Conservation (phyloP, 495 filamentous ascomycete genomes). For the Platismatia glauca region DNA sequence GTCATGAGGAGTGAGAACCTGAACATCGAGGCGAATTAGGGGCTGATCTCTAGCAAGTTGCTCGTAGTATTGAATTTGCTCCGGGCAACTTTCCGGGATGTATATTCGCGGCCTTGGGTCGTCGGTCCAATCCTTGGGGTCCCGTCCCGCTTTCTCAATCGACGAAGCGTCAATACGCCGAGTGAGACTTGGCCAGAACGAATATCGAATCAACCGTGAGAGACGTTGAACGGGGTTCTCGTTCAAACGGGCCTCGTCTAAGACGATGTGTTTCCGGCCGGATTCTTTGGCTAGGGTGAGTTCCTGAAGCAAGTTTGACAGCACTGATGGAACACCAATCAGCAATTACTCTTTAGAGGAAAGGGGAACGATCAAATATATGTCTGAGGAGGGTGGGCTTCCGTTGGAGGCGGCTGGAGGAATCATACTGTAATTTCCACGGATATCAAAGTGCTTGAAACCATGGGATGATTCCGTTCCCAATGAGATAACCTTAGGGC, state of each 20-base stretch:
- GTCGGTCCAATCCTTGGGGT: conserved; percentile 56
- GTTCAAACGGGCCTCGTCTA: conserved; percentile 81
- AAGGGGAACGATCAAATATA: background rate
- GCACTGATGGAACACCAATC: conserved; percentile 25
- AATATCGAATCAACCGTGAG: conserved; percentile 70
- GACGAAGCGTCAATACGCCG: conserved; percentile 79
- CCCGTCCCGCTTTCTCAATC: conserved; percentile 72
- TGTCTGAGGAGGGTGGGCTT: no score
- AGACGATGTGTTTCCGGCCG: conserved; percentile 72
- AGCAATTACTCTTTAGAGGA: background rate
- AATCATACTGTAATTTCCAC: conserved; percentile 45
- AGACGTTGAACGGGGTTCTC: conserved; percentile 89
- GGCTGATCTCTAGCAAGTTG: conserved; percentile 65
- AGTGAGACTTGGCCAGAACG: conserved; percentile 84
- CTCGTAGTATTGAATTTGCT: conserved; percentile 82
- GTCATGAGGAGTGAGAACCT: conserved; percentile 52
- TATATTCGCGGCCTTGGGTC: conserved; percentile 90
- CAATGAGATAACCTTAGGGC: conserved; percentile 82
- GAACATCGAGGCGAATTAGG: conserved; percentile 77
- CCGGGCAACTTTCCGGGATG: conserved; percentile 67
- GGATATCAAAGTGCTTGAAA: conserved; percentile 60
- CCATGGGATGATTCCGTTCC: conserved; percentile 81
- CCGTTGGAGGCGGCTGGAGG: background rate
- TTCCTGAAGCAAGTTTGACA: conserved; percentile 91
- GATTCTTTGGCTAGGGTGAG: conserved; percentile 81